Evolutionary conservation across 2,329 filamentous ascomycete genomes (phyloP).

Genomic region (Bipolaris oryzae): DNA sequence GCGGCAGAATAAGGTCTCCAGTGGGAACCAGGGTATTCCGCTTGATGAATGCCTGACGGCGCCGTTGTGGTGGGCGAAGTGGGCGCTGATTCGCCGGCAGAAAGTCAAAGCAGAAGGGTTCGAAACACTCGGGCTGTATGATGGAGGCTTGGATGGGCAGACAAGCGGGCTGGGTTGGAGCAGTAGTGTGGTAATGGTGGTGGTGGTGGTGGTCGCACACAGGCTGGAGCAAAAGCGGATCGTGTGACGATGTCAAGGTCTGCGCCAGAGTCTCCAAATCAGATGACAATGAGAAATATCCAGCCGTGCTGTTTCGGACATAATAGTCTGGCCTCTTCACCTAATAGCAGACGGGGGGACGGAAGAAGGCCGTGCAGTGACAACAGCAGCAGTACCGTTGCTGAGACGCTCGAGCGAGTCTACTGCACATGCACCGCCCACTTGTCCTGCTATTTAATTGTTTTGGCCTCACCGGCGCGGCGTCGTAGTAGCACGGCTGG

Average conservation of each 20-base stretch:
- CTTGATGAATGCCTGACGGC: slow-evolving; percentile 3
- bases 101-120: slow-evolving; percentile 22
- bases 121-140: slow-evolving; percentile 23
- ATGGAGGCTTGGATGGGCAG: slow-evolving; percentile 22
- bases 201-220: slow-evolving; percentile 1
- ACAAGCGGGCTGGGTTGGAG: slow-evolving; percentile 3
- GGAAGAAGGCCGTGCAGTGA: slow-evolving; percentile 5
- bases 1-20: not conserved
- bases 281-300: slow-evolving; percentile 38
- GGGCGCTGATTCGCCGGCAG: slow-evolving; percentile 34
- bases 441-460: slow-evolving; percentile 19
- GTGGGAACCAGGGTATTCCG: not conserved
- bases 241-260: slow-evolving; percentile 22
- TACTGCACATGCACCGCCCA: slow-evolving; percentile 14
- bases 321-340: slow-evolving; percentile 39
- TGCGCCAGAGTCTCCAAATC: slow-evolving; percentile 46
- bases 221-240: not conserved
- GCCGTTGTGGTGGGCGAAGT: slow-evolving; percentile 18
- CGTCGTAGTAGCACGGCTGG: not conserved
- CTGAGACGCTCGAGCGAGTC: slow-evolving; percentile 12
- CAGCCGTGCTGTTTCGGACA: slow-evolving; percentile 38
- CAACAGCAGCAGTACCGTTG: slow-evolving; percentile 3
- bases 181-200: not conserved
- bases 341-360: slow-evolving; percentile 10
- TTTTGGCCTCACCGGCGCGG: slow-evolving; percentile 3